Conservation (phyloP, 2,329 filamentous ascomycete genomes). For the Fusarium anguioides region DNA sequence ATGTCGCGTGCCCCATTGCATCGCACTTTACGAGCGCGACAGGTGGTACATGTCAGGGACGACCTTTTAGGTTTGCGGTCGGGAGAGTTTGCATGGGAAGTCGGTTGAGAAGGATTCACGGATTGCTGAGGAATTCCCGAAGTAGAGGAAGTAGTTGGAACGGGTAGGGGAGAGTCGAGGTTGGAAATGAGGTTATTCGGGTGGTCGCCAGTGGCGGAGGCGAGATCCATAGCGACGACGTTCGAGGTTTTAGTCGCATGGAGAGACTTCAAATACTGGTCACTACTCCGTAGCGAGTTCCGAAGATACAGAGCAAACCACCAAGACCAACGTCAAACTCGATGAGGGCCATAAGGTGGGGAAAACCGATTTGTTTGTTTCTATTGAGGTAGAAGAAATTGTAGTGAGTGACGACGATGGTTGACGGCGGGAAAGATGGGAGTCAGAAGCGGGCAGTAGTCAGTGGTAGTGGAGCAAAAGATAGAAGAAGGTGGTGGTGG, state of each 20-base stretch:
- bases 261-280: slow-evolving; percentile 34
- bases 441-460: slow-evolving; percentile 19
- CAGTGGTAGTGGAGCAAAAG: slow-evolving; percentile 22
- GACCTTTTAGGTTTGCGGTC: slow-evolving; percentile 55
- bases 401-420: slow-evolving; percentile 14
- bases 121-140: slow-evolving; percentile 29
- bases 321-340: slow-evolving; percentile 28
- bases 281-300: slow-evolving; percentile 13
- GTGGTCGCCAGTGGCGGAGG: slow-evolving; percentile 43
- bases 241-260: slow-evolving; percentile 41
- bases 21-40: slow-evolving; percentile 67
- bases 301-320: slow-evolving; percentile 22
- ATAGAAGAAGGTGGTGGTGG: slow-evolving; percentile 25
- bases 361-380: slow-evolving; percentile 15
- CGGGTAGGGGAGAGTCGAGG: slow-evolving; percentile 42
- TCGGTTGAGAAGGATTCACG: slow-evolving; percentile 34
- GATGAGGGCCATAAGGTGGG: slow-evolving; percentile 28
- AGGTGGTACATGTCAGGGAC: slow-evolving; percentile 64
- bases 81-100: slow-evolving; percentile 45
- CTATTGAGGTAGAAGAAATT: slow-evolving; percentile 11
- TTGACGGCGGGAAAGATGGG: neutral
- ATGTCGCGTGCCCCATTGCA: slow-evolving; percentile 65
- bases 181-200: slow-evolving; percentile 44
- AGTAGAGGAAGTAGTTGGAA: slow-evolving; percentile 9
- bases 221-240: slow-evolving; percentile 46